Evolutionary conservation across 345 rosid genomes (phyloP).

Genomic region (Cochlearia excelsa): DNA sequence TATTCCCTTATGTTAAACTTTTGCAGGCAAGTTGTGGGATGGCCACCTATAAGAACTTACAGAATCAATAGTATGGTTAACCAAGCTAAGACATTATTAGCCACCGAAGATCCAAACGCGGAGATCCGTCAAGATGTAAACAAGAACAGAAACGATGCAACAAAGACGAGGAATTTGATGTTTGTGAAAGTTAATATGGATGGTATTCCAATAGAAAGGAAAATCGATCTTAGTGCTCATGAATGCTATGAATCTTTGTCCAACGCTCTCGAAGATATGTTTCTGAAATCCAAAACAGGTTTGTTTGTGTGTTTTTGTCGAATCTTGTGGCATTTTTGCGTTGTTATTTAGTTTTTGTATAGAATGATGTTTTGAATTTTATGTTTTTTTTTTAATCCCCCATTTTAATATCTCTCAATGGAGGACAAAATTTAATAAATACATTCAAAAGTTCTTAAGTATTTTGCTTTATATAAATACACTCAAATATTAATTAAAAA

Average conservation of each 20-base stretch:
- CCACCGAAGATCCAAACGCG: conserved; percentile 46
- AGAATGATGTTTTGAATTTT: too few species aligned
- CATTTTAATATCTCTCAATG: too few species aligned
- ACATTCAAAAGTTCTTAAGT: too few species aligned
- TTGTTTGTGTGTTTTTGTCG: conserved; percentile 23
- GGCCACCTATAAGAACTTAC: conserved; percentile 87
- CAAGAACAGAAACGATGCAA: conserved; percentile 32
- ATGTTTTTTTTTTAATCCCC: too few species aligned
- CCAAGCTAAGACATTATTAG: conserved; percentile 55
- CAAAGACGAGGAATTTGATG: conserved; percentile 44
- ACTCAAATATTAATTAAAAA: too few species aligned
- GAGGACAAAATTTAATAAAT: too few species aligned
- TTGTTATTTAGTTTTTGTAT: not conserved
- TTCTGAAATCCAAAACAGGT: conserved; percentile 43
- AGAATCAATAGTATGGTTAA: conserved; percentile 77
- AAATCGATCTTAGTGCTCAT: conserved; percentile 70
- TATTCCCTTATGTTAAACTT: conserved; percentile 1
- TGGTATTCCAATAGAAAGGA: conserved; percentile 91
- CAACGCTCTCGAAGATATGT: conserved; percentile 69
- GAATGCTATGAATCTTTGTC: conserved; percentile 71
- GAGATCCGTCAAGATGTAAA: conserved; percentile 39
- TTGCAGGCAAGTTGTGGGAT: conserved; percentile 80
- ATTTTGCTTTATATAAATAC: too few species aligned
- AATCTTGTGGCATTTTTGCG: not conserved
- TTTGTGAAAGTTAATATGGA: conserved; percentile 95